Base-by-base conservation (phyloP, 352 stramenopile species). In the Globisporangium acanthophoron region DNA sequence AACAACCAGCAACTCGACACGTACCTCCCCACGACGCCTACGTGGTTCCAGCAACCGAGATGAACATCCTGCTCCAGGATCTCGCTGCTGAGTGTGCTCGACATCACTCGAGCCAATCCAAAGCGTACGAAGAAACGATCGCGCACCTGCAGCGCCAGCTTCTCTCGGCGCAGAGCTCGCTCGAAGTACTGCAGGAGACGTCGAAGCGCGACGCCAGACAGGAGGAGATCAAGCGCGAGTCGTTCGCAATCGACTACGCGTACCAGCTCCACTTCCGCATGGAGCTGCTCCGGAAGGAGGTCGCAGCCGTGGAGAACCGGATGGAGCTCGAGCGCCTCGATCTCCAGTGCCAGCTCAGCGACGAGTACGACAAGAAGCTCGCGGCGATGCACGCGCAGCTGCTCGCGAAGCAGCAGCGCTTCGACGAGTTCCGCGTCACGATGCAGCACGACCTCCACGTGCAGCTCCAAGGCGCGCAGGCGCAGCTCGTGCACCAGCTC, bases 371-470 rank as follows among this genome's bases (percentile, higher is more conserved):
- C n/a, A 52, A 67, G n/a, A 80, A 83, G 20, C 60, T 92, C 9
- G 67, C 64, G 3, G 62, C 71, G 0, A 78, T 89, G 63, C 74
- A 83, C 24, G 54, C 70, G 1, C 68, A 87, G 15, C 43, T 92
- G 7, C 50, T 87, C 7, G 52, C 70, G 18, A 85, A 78, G 31
- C 70, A 88, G 53, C 73, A 81, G 5, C 70, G 86, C 35, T 92
- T 92, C 18, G 78, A 85, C 5, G 74, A 78, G 33, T 89, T 81
- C 50, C 76, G 80, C 16, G 59, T 71, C 15, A 60, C 65, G 21
- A 77, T 92, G 62, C 78, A 90, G 54, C 69, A 82, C 8, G 76
- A 90, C 29, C 59, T 92, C 21, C 73, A 82, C 53, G 52, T 61
- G 9, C 75, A 88, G 56, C 69, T 90, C 0, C 77, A 86, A 53